Conservation (phyloP, 2,329 filamentous ascomycete species). For the Tetracladium maxilliforme region DNA sequence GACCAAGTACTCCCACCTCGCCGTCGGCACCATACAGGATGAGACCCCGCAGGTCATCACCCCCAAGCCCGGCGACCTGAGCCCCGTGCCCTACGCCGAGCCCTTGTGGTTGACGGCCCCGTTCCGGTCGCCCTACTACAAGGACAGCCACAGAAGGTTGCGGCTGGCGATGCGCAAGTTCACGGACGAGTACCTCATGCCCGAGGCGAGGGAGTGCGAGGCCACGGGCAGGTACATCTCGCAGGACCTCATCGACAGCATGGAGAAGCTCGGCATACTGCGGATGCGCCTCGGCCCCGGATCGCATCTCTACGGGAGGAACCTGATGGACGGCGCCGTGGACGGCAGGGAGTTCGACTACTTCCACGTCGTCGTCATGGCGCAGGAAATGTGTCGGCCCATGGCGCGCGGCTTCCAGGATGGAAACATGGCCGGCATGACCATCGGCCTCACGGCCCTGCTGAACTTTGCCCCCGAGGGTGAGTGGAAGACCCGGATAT, state of each 20-base stretch:
- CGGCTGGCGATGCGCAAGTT: slow-evolving; percentile 60
- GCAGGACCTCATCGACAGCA: slow-evolving; percentile 59
- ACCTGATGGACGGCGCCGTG: slow-evolving; percentile 52
- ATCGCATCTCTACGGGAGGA: slow-evolving; percentile 61
- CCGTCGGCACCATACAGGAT: slow-evolving; percentile 59
- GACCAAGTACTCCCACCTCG: slow-evolving; percentile 60
- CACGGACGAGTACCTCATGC: slow-evolving; percentile 53
- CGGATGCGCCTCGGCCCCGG: slow-evolving; percentile 77
- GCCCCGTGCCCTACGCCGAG: slow-evolving; percentile 69
- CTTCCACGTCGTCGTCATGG: slow-evolving; percentile 67
- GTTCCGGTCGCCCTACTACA: slow-evolving; percentile 72
- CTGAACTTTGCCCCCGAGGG: slow-evolving; percentile 63
- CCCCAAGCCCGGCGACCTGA: slow-evolving; percentile 56
- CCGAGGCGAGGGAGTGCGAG: slow-evolving; percentile 66
- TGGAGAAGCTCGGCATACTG: slow-evolving; percentile 59
- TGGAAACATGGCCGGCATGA: slow-evolving; percentile 78
- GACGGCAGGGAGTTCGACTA: slow-evolving; percentile 76
- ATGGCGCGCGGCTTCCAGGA: slow-evolving; percentile 74
- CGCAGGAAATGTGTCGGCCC: slow-evolving; percentile 57
- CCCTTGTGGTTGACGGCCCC: slow-evolving; percentile 66
- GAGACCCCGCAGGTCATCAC: slow-evolving; percentile 64
- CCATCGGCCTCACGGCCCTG: slow-evolving; percentile 66
- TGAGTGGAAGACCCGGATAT: slow-evolving; percentile 49
- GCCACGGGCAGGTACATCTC: slow-evolving; percentile 56
- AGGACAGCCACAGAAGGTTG: slow-evolving; percentile 54